Conservation (phyloP, 2,329 filamentous ascomycete species). For the Dothideomycetes sp. region DNA sequence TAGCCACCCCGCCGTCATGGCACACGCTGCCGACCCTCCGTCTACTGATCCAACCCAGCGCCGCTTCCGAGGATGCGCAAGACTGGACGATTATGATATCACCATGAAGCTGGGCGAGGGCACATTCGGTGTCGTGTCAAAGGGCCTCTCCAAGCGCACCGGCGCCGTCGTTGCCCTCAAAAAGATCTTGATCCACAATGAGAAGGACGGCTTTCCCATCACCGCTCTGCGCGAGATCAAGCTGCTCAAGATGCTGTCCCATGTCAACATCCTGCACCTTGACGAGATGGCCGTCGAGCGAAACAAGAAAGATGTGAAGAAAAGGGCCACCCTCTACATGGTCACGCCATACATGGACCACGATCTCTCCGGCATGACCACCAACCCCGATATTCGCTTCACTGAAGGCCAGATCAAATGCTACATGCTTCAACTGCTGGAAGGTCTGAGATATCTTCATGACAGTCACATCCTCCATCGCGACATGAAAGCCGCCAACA, state of each 20-base stretch:
- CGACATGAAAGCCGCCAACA: constrained; percentile 97
- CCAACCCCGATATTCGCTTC: constrained; percentile 84
- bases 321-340: constrained; percentile 88
- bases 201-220: constrained; percentile 99
- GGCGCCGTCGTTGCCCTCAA: constrained; percentile 77
- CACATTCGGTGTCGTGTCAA: constrained; percentile 94
- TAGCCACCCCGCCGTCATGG: not conserved
- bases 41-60: constrained; percentile 37
- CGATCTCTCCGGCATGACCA: constrained; percentile 90
- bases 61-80: constrained; percentile 74
- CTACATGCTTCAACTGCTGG: constrained; percentile 86
- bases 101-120: constrained; percentile 78
- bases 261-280: constrained; percentile 74
- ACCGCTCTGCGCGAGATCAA: constrained; percentile 97
- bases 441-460: constrained; percentile 71
- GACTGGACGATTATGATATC: constrained; percentile 69
- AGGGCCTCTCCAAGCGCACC: constrained; percentile 65
- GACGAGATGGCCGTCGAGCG: constrained; percentile 95
- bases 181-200: constrained; percentile 99
- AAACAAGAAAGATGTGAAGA: constrained; percentile 53
- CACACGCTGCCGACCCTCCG: not conserved
- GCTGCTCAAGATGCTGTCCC: constrained; percentile 86
- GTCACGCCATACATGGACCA: constrained; percentile 98
- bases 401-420: constrained; percentile 92
- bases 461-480: constrained; percentile 66